Percentiles rank a stretch among this genome's conserved stretches.
Evolutionary conservation across 768 basidiomycete species (phyloP).

Genomic region (Tulasnella sp.): DNA sequence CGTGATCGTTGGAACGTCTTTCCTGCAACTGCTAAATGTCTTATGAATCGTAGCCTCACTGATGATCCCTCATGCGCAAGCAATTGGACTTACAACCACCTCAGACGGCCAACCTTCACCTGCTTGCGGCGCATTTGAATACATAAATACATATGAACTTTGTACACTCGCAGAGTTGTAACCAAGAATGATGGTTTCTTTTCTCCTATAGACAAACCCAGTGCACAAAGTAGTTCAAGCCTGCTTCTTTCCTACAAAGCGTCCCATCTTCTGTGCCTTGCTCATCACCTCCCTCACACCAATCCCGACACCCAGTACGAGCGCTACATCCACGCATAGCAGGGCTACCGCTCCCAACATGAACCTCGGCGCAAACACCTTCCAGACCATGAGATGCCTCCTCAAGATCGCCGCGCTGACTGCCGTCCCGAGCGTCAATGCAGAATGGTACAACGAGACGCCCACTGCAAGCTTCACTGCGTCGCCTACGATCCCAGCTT

Average conservation of each 20-base stretch:
- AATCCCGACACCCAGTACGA: constrained; percentile 51
- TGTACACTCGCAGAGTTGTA: too few species aligned
- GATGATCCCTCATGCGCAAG: too few species aligned
- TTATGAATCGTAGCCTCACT: too few species aligned
- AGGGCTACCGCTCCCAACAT: constrained; percentile 64
- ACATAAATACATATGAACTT: too few species aligned
- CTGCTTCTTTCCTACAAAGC: neutral
- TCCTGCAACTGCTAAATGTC: too few species aligned
- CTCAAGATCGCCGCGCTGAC: constrained; percentile 63
- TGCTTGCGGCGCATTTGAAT: too few species aligned
- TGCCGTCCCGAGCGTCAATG: constrained; percentile 57
- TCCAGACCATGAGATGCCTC: constrained; percentile 96
- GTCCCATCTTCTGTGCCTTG: constrained; percentile 9
- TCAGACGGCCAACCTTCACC: too few species aligned
- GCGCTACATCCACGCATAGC: constrained; percentile 57
- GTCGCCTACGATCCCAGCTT: constrained; percentile 25
- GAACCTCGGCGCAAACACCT: constrained; percentile 93
- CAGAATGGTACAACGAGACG: constrained; percentile 57
- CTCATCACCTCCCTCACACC: constrained; percentile 40
- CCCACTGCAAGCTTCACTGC: constrained; percentile 38
- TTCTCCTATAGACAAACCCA: too few species aligned
- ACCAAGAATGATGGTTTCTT: too few species aligned
- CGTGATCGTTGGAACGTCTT: too few species aligned
- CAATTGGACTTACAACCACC: too few species aligned
- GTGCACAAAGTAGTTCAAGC: too few species aligned